These are phyloP conservation scores for Aspergillus sp. DNA, from an alignment of 2,329 filamentous ascomycete species.

Conservation along the genomic window DNA sequence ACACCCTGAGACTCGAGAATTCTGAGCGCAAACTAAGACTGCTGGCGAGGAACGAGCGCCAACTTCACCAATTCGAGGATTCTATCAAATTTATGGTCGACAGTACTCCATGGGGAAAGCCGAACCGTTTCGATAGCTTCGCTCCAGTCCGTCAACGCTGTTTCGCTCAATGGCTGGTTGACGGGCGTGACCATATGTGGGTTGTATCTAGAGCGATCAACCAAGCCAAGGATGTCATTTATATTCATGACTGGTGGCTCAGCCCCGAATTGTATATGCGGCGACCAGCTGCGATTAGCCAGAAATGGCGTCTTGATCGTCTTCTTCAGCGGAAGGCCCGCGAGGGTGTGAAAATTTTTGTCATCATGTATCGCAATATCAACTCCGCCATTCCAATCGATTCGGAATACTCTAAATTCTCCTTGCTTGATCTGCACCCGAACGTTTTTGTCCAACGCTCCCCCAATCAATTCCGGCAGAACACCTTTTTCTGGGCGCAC, in stretches of 20 bases:
- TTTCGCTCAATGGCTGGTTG: constrained; percentile 94
- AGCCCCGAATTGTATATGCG: constrained; percentile 95
- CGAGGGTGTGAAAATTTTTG: constrained; percentile 95
- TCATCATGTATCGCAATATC: constrained; percentile 97
- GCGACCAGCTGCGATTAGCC: constrained; percentile 88
- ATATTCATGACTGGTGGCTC: constrained; percentile 99
- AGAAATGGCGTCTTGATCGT: constrained; percentile 95
- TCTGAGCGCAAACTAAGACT: constrained; percentile 90
- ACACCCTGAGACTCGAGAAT: constrained; percentile 84
- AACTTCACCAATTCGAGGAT: constrained; percentile 88
- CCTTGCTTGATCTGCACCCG: constrained; percentile 87
- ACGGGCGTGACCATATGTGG: constrained; percentile 99
- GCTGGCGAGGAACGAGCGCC: constrained; percentile 84
- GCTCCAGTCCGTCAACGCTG: constrained; percentile 83
- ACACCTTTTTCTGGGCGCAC: constrained; percentile 99
- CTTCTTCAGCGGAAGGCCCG: constrained; percentile 89
- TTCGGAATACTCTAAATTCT: constrained; percentile 97
- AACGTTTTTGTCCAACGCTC: constrained; percentile 96
- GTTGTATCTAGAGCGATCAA: constrained; percentile 95
- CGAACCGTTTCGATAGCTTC: constrained; percentile 89
- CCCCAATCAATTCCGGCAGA: constrained; percentile 96
- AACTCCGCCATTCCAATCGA: constrained; percentile 97
- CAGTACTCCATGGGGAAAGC: constrained; percentile 77
- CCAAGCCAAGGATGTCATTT: constrained; percentile 96
- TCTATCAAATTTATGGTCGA: constrained; percentile 84